Evolutionary conservation across 805 yeast species (phyloP).

Genomic region (Ogataea salicorniae): DNA sequence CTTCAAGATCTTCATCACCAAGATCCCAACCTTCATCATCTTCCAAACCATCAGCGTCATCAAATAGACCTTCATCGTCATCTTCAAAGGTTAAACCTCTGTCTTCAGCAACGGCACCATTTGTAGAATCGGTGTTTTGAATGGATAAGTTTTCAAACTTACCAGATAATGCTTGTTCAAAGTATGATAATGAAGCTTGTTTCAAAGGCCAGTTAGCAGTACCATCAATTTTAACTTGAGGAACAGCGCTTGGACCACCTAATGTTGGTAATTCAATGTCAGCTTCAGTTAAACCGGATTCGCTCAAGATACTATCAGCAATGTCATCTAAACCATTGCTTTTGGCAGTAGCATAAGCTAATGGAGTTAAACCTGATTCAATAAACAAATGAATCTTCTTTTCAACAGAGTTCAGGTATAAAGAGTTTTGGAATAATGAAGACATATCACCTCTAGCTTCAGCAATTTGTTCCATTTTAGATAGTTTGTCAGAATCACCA

Average conservation of each 20-base stretch:
- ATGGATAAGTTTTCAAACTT: conserved; percentile 58
- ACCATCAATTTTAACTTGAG: conserved; percentile 43
- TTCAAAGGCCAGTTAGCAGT: conserved; percentile 76
- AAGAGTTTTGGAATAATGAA: conserved; percentile 75
- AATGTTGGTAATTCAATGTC: conserved; percentile 45
- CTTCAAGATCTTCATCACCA: conserved; percentile 75
- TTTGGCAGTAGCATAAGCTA: conserved; percentile 92
- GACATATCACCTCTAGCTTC: conserved; percentile 79
- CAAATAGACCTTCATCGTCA: conserved; percentile 32
- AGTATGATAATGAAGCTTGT: conserved; percentile 66
- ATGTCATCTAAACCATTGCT: conserved; percentile 73
- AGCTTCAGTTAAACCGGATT: conserved; percentile 58
- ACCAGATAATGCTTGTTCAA: conserved; percentile 79
- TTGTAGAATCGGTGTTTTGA: conserved; percentile 34
- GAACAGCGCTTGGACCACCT: conserved; percentile 38
- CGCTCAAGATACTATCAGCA: conserved; percentile 66
- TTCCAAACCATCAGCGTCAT: conserved; percentile 44
- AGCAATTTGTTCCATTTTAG: conserved; percentile 85
- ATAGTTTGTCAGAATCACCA: conserved; percentile 71
- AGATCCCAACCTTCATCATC: conserved; percentile 77
- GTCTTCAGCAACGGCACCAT: not conserved
- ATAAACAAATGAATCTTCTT: conserved; percentile 70
- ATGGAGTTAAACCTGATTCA: conserved; percentile 74
- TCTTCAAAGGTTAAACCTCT: conserved; percentile 10
- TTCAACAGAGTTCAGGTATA: conserved; percentile 70